phyloP scores from a whole-genome alignment of 176 grass and related monocot species.

The Carex kokanica region DNA sequence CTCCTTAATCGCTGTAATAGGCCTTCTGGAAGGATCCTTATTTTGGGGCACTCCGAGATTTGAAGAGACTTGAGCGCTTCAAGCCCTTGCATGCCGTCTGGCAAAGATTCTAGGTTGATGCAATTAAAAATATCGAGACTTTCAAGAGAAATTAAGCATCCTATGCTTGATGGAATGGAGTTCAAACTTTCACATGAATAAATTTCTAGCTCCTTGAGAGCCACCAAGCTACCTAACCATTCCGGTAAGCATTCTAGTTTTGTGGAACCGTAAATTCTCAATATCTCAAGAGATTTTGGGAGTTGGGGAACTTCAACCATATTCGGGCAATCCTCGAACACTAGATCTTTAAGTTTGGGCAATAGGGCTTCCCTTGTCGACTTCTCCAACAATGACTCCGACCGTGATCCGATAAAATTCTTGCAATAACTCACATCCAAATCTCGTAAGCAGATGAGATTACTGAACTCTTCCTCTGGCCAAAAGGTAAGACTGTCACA shows the following conservation, averaged over 20 bases:
- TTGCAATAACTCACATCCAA: no score
- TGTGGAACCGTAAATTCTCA: background rate
- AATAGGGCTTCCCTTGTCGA: no score
- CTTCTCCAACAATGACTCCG: no score
- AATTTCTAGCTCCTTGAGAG: constrained; percentile 4
- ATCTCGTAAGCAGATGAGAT: background rate
- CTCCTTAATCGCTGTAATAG: no score
- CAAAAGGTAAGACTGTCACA: background rate
- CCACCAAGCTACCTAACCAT: constrained; percentile 16
- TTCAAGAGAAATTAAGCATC: background rate
- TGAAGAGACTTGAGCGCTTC: no score
- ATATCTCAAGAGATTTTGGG: constrained; percentile 17
- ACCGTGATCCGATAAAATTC: no score
- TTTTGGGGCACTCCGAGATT: no score
- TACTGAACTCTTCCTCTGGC: background rate
- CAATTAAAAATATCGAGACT: rapidly evolving
- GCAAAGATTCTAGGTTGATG: no score
- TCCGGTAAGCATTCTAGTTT: background rate
- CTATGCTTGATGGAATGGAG: background rate
- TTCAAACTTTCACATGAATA: background rate
- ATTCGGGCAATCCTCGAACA: no score
- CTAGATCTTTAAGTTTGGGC: no score
- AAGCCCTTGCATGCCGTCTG: no score
- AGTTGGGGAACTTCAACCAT: background rate
- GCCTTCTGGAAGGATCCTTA: no score